Conservation (phyloP, 1,139 yeast genomes). For the Saccharomycopsis crataegensis region DNA sequence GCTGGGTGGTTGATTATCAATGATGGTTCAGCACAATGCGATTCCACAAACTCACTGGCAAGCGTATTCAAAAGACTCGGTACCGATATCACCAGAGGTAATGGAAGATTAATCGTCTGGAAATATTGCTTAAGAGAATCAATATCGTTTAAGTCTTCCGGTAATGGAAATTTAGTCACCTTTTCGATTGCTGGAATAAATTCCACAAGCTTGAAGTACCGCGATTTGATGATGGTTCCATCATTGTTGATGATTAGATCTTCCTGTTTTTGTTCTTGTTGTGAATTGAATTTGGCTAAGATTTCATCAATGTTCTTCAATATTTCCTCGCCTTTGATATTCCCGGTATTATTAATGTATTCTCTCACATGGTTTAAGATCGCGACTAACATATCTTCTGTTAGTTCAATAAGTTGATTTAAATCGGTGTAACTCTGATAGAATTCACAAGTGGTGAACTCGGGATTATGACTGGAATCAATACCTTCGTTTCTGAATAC, state of each 20-base stretch:
- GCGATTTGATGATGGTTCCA: conserved; percentile 17
- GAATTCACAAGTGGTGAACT: conserved; percentile 89
- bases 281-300: too few relatives aligned
- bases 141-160: conserved; percentile 32
- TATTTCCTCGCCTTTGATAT: background rate
- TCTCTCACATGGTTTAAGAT: conserved; percentile 29
- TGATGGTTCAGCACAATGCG: conserved; percentile 54
- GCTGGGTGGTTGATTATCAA: conserved; percentile 81
- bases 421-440: conserved; percentile 74
- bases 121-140: conserved; percentile 36
- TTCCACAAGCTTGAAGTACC: conserved; percentile 39
- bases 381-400: conserved; percentile 48
- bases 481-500: conserved; percentile 89
- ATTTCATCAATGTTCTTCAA: background rate
- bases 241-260: conserved; percentile 26
- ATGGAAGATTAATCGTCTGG: conserved; percentile 22
- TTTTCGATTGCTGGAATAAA: conserved; percentile 51
- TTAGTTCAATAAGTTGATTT: conserved; percentile 55
- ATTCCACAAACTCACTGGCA: conserved; percentile 58
- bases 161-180: conserved; percentile 38
- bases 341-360: background rate
- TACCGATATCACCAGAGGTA: conserved; percentile 40
- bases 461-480: conserved; percentile 92
- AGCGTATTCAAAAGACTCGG: conserved; percentile 63
- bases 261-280: background rate